Percentiles rank a stretch among this genome's conserved stretches.
Conservation (phyloP, 768 basidiomycete species). For the Favolaschia claudopus region DNA sequence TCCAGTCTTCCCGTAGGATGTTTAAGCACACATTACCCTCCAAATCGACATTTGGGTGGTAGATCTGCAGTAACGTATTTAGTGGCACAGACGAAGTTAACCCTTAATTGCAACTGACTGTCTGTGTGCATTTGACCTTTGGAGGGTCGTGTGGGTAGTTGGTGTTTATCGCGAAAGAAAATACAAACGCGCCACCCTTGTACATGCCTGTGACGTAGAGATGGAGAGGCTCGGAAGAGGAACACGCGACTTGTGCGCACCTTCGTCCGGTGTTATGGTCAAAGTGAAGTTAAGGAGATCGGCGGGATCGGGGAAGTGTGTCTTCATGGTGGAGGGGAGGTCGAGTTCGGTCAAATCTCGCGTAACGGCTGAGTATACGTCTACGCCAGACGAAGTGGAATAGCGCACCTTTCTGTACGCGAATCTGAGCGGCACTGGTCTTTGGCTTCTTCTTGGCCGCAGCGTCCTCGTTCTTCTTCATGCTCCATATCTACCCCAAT, state of each 20-base stretch:
- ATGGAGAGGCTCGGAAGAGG: not conserved
- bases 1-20: conserved; percentile 99
- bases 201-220: conserved; percentile 82
- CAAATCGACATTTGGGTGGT: conserved; percentile 98
- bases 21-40: conserved; percentile 99
- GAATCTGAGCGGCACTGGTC: conserved; percentile 96
- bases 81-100: not conserved
- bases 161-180: conserved; percentile 95
- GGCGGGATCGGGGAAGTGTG: conserved; percentile 87
- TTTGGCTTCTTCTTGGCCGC: conserved; percentile 98
- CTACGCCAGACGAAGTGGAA: not conserved
- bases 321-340: conserved; percentile 95
- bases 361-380: not conserved
- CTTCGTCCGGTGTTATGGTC: conserved; percentile 96
- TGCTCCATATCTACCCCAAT: conserved; percentile 89
- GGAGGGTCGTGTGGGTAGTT: conserved; percentile 99
- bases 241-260: conserved; percentile 49
- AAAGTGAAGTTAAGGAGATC: conserved; percentile 97
- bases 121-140: conserved; percentile 97
- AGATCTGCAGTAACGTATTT: conserved; percentile 68
- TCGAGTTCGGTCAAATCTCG: conserved; percentile 96
- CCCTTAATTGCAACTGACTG: conserved; percentile 55
- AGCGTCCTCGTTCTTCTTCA: conserved; percentile 99
- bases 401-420: conserved; percentile 96
- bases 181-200: conserved; percentile 91